Conservation (phyloP, 352 stramenopile species). For the Phytopythium oedochilum region DNA sequence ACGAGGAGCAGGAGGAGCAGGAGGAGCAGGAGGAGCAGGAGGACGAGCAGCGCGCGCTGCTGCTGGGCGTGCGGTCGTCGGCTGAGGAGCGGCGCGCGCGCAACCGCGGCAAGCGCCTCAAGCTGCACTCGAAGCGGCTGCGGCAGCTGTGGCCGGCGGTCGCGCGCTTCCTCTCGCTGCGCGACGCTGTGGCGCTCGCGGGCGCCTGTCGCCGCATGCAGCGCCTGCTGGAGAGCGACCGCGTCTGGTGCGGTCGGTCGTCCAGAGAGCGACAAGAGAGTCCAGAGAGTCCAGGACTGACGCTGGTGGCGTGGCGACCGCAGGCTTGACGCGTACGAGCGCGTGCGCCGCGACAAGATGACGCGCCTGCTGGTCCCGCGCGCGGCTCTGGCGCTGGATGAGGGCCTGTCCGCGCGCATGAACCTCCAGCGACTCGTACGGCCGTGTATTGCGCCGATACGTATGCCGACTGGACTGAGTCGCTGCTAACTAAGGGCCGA, state of each 20-base stretch:
- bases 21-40: conserved; percentile 8
- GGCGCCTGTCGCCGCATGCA: conserved; percentile 32
- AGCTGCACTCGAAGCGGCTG: conserved; percentile 53
- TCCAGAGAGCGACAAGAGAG: too few species aligned
- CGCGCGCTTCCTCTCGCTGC: conserved; percentile 26
- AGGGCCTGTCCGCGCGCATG: conserved; percentile 15
- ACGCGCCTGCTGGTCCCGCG: conserved; percentile 30
- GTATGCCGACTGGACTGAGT: too few species aligned
- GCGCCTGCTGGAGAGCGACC: conserved; percentile 31
- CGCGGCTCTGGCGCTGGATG: conserved; percentile 10
- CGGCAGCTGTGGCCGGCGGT: conserved; percentile 37
- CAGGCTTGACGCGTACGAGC: conserved; percentile 32
- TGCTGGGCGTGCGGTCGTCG: conserved; percentile 14
- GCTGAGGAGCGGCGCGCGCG: conserved; percentile 30
- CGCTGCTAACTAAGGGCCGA: too few species aligned
- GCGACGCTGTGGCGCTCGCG: conserved; percentile 29
- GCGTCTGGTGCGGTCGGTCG: conserved; percentile 31
- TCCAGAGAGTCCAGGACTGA: too few species aligned
- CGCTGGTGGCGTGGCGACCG: not conserved
- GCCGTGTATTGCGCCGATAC: not conserved
- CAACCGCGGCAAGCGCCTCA: conserved; percentile 47
- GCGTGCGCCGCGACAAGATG: conserved; percentile 19
- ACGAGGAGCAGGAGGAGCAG: conserved; percentile 7
- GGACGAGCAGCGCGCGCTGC: conserved; percentile 13
- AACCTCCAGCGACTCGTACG: conserved; percentile 41